Evolutionary conservation across 352 stramenopile species (phyloP), one percentile per base, ranked within the genome.

Genomic region (Paralagenidium karlingii): DNA sequence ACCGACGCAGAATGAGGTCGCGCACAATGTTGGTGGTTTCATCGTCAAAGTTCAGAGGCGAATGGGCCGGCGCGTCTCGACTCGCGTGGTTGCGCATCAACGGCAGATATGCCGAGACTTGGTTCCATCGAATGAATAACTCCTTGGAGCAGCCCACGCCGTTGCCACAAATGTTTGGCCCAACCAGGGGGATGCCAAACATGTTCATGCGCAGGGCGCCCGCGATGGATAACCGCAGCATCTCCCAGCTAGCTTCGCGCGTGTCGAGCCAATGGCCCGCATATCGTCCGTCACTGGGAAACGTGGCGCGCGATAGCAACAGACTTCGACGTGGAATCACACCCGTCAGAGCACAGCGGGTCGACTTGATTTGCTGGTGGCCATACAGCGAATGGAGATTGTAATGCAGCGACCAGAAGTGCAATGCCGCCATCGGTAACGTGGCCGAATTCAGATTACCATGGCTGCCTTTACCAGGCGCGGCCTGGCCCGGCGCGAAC

Each of bases 331-430:
- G 70, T 6, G 55, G 37, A 8, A 84, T 29, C 12, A 92, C 61
- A 0, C 30, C 3, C 9, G 82, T 49, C 10, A 93, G 27, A 0
- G 58, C 68, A 3, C 59, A 9, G 1, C 54, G 58, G 2, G 80
- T 93, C 15, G 53, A 45, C 20, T 60, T 65, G 18, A 67, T 51
- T 31, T 92, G 67, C 0, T 58, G 58, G 25, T 84, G 66, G 0
- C 82, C 80, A 34, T 93, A 93, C 0, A 94, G 26, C 13, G 75
- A 88, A 44, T 94, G 82, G 0, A 91, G 30, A 36, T 94, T 89
- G 55, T 93, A 94, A 41, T 94, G 69, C 13, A 88, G 58, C 8
- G 76, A 82, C 1, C 38, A 58, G 46, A 70, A 38, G 22, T 92
- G 77, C 1, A 84, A 53, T 12, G 66, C 51, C 10, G 68, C 74